Conservation (phyloP, 805 yeast species). For the Phaffomyces thermotolerans region DNA sequence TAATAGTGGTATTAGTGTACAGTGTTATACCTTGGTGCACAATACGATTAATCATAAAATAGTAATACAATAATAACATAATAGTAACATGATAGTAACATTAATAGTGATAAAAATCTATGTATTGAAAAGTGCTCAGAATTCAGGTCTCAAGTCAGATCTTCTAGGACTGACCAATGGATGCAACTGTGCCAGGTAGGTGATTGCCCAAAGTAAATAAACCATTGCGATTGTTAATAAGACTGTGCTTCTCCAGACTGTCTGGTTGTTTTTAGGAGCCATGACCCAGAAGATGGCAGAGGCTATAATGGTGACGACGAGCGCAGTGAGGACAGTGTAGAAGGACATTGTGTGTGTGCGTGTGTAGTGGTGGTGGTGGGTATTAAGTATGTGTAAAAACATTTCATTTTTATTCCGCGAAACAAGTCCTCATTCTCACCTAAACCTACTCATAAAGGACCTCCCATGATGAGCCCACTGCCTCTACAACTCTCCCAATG, state of each 20-base stretch:
- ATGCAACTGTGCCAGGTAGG: slow-evolving; percentile 78
- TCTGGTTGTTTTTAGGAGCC: slow-evolving; percentile 78
- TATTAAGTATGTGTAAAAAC: no score
- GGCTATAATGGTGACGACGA: slow-evolving; percentile 48
- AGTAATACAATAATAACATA: no score
- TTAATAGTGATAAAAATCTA: no score
- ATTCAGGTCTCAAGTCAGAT: slow-evolving; percentile 84
- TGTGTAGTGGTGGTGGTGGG: not conserved
- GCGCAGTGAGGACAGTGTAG: slow-evolving; percentile 52
- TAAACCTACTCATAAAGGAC: no score
- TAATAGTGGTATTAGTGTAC: no score
- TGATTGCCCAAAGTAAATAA: slow-evolving; percentile 88
- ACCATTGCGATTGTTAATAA: slow-evolving; percentile 69
- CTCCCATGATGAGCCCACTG: no score
- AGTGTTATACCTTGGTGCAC: no score
- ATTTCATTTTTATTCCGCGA: no score
- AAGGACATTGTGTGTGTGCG: slow-evolving; percentile 1
- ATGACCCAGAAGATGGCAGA: slow-evolving; percentile 72
- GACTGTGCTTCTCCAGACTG: slow-evolving; percentile 70
- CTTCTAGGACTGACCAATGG: slow-evolving; percentile 89
- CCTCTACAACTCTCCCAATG: not conserved
- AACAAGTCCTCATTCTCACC: no score
- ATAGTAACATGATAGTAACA: no score
- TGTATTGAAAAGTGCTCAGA: no score
- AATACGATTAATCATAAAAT: no score